Conservation (phyloP, 2,329 filamentous ascomycete species). For the Cadophora luteo-olivacea region DNA sequence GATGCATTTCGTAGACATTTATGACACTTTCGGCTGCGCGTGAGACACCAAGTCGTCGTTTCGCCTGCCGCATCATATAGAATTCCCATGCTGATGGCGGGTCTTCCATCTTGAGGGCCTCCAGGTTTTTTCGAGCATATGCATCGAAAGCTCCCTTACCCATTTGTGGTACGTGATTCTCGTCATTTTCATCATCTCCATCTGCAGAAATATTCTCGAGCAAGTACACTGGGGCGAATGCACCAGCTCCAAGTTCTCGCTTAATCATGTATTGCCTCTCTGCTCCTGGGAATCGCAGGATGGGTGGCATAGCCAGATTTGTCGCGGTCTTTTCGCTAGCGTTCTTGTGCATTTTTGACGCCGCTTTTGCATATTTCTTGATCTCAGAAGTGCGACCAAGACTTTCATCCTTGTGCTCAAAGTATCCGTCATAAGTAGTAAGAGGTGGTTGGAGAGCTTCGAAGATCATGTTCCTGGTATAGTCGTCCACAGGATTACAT, state of each 20-base stretch:
- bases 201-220: slow-evolving; percentile 73
- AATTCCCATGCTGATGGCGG: slow-evolving; percentile 94
- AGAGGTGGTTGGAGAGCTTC: slow-evolving; percentile 76
- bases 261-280: slow-evolving; percentile 77
- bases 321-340: slow-evolving; percentile 63
- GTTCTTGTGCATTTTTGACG: slow-evolving; percentile 50
- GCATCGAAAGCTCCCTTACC: slow-evolving; percentile 67
- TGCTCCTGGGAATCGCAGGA: slow-evolving; percentile 71
- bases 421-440: slow-evolving; percentile 78
- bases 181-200: slow-evolving; percentile 54
- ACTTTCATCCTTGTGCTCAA: slow-evolving; percentile 69
- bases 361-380: slow-evolving; percentile 76
- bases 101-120: slow-evolving; percentile 94
- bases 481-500: slow-evolving; percentile 89
- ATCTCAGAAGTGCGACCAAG: slow-evolving; percentile 78
- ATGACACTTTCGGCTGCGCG: slow-evolving; percentile 81
- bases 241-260: slow-evolving; percentile 87
- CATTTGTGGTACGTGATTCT: slow-evolving; percentile 56
- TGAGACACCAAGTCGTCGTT: slow-evolving; percentile 75
- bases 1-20: slow-evolving; percentile 85
- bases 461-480: slow-evolving; percentile 76
- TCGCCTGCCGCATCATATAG: slow-evolving; percentile 87
- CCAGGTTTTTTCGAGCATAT: slow-evolving; percentile 61
- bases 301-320: slow-evolving; percentile 64
- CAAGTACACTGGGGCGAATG: slow-evolving; percentile 94